Evolutionary conservation across 345 rosid species (phyloP), one percentile per base, ranked within the genome.

Genomic region (Euphorbia lathyris): DNA sequence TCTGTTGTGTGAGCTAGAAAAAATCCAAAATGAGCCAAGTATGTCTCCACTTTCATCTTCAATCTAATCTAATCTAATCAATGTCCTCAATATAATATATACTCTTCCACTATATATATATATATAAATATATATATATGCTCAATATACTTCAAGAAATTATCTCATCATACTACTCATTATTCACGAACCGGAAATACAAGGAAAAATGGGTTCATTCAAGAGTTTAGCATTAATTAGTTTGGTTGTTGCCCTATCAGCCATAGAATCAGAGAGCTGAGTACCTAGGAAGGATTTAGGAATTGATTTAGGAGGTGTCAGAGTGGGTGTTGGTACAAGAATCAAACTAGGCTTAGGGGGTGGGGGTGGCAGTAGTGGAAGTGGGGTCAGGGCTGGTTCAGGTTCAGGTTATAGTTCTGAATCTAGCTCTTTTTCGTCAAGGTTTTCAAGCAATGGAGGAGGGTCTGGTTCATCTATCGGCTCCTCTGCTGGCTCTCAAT

Each of bases 211-310:
- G 78, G 59, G 64, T 22, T 26, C 48, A 56, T 17, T 68, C 12
- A 70, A 20, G 48, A 34, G 70, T 34, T 3, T 70, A 36, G 63
- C 61, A 40, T 65, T 68, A 43, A 57, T 83, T 29, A 65, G 62
- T 59, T 70, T 82, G 50, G 42, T 84, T 53, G 27, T 78, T 20
- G 68, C 70, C 0, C 43, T 76, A 9, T 56, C 78, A 58, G 61
- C 53, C 25, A 61, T 69, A 9, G 73, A 48, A 47, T 73, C 83
- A 3, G 85, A 84, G 56, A 65, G 83, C 69, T 67, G 87, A 22
- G 78, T 69, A 29, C 84, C 82, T 5, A 73, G 87, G 45, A 84
- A 86, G 81, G 87, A 84, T 72, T 74, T 83, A 25, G 87, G 89
- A 9, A n/a, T n/a, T n/a, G n/a, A n/a, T n/a, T n/a, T n/a, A n/a